Percentiles rank a stretch among this genome's conserved stretches.
These are phyloP conservation scores for Ophiostoma sp. DNA, from an alignment of 2,329 filamentous ascomycete species.

Conservation along the genomic window DNA sequence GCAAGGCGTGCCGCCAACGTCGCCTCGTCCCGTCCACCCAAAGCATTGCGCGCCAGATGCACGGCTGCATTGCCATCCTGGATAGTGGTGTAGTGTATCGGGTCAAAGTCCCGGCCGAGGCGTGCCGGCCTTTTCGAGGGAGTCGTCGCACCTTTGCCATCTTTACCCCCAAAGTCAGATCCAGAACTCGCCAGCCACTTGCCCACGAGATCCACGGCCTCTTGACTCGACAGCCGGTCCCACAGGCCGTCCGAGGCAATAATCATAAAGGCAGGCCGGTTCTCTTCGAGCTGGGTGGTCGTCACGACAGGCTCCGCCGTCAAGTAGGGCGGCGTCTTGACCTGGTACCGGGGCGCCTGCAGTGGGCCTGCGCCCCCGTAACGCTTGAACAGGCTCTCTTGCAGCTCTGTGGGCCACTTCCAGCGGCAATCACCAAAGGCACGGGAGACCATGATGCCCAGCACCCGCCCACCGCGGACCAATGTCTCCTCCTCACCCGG, in stretches of 20 bases:
- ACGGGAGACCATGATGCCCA: slow-evolving; percentile 84
- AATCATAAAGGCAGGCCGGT: slow-evolving; percentile 90
- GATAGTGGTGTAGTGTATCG: slow-evolving; percentile 63
- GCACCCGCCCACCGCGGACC: slow-evolving; percentile 84
- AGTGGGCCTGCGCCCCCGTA: slow-evolving; percentile 83
- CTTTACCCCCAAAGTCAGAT: slow-evolving; percentile 44
- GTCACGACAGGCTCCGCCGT: slow-evolving; percentile 94
- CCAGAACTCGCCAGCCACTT: slow-evolving; percentile 84
- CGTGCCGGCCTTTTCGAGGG: background rate
- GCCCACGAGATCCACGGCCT: slow-evolving; percentile 92
- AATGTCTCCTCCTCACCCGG: slow-evolving; percentile 80
- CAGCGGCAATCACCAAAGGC: slow-evolving; percentile 97
- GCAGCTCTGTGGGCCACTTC: slow-evolving; percentile 89
- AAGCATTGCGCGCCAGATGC: slow-evolving; percentile 89
- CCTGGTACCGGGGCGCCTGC: slow-evolving; percentile 51
- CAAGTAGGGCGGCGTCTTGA: slow-evolving; percentile 83
- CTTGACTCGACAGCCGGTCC: slow-evolving; percentile 99
- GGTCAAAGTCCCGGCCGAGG: background rate
- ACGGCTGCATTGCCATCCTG: slow-evolving; percentile 96
- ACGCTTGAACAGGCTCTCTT: slow-evolving; percentile 74
- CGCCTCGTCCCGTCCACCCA: slow-evolving; percentile 90
- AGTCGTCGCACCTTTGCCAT: background rate
- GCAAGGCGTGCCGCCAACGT: slow-evolving; percentile 94
- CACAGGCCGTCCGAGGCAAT: slow-evolving; percentile 95
- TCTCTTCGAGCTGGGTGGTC: slow-evolving; percentile 84